These are phyloP conservation scores for Podaxis pistillaris DNA, from an alignment of 768 basidiomycete genomes.

Conservation along the genomic window DNA sequence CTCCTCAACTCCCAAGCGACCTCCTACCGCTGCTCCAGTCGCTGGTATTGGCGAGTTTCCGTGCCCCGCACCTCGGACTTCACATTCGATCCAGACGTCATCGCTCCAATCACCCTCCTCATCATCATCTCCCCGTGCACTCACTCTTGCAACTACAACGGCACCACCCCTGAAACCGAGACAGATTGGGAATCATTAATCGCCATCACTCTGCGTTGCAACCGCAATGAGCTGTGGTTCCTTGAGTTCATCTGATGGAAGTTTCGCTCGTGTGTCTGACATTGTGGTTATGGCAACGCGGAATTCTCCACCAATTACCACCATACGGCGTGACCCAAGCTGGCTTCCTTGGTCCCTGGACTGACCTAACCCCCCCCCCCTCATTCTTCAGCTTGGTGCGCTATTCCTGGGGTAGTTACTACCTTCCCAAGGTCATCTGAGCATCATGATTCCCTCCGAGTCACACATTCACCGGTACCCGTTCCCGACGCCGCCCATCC, in stretches of 20 bases:
- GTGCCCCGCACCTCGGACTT: background rate
- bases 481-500: too few species aligned
- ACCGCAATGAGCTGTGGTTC: background rate
- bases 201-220: background rate
- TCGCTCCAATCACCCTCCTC: slow-evolving; percentile 5
- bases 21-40: background rate
- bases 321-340: too few species aligned
- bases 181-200: slow-evolving; percentile 5
- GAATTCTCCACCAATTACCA: background rate
- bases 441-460: too few species aligned
- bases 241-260: background rate
- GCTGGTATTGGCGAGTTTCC: slow-evolving; percentile 12
- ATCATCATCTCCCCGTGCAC: background rate
- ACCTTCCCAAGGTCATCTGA: too few species aligned
- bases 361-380: too few species aligned
- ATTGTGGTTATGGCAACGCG: background rate
- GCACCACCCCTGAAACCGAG: background rate
- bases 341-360: too few species aligned
- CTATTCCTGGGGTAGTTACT: too few species aligned
- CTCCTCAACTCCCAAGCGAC: background rate
- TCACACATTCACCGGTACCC: too few species aligned
- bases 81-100: background rate
- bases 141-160: background rate
- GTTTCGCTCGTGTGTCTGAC: background rate
- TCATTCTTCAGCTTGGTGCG: too few species aligned